Evolutionary conservation across 2,329 filamentous ascomycete species (phyloP), one percentile per base, ranked within the genome.

Genomic region (Dothistroma septosporum): DNA sequence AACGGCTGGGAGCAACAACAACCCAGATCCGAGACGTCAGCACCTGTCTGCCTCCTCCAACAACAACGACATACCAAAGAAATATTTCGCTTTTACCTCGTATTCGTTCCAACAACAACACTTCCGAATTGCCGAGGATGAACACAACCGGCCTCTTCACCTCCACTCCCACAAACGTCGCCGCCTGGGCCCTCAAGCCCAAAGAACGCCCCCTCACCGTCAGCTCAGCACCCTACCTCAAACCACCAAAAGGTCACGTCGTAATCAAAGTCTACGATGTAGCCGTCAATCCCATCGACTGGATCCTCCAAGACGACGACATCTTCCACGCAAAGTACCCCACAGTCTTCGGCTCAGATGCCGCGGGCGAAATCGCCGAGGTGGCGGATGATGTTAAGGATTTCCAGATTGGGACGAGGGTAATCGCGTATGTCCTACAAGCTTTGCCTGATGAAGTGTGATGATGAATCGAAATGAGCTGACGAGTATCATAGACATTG

Each of bases 321-420:
- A 57, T 72, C 7, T 68, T 73, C 52, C 65, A 68, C 9, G 58
- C 72, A 24, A 62, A 69, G 16, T 77, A 76, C 58, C 75, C 76
- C 1, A 67, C 66, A 12, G 70, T 77, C 35, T 65, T 77, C 35
- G 80, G 79, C 11, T 68, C 64, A 10, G 79, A 81, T 63, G 71
- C 79, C 14, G 77, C 79, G 1, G 79, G 79, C 12, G 76, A 79
- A 64, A 73, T 82, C 2, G 66, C 77, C 24, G 77, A 80, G 62
- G 72, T 82, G 7, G 80, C 80, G 2, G 70, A 75, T n/a, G 72
- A 70, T 8, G 79, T 82, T 5, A 75, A 74, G 7, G 73, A 78
- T 10, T 76, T 80, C 64, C 72, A 76, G 57, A 73, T 76, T 21
- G 79, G 79, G 2, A 75, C 80, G 60, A 75, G 79, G 28, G 79